phyloP scores from a whole-genome alignment of 441 rosid species.

The Geranium incanum region DNA sequence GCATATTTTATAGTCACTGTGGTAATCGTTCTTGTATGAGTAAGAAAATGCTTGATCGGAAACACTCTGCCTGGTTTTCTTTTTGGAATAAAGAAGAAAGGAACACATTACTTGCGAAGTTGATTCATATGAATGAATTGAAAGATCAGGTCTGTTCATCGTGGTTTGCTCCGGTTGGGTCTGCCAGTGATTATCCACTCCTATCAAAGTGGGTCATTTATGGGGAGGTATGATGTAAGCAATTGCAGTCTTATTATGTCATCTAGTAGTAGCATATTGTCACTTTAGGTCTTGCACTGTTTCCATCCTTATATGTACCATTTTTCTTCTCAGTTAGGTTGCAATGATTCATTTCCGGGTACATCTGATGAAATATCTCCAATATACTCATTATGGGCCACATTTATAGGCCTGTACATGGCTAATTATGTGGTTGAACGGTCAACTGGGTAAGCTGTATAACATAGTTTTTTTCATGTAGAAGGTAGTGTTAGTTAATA shows the following conservation, averaged over 20 bases:
- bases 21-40: conserved; percentile 81
- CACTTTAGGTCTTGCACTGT: conserved; percentile 10
- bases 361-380: conserved; percentile 94
- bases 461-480: conserved; percentile 12
- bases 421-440: conserved; percentile 97
- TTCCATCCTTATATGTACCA: conserved; percentile 11
- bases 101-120: conserved; percentile 65
- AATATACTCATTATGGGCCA: conserved; percentile 96
- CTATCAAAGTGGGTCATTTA: conserved; percentile 96
- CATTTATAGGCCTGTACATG: conserved; percentile 94
- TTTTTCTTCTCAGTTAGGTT: conserved; percentile 43
- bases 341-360: conserved; percentile 66
- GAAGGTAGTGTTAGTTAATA: conserved; percentile 11
- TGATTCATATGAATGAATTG: conserved; percentile 71
- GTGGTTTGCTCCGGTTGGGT: conserved; percentile 99
- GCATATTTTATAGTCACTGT: conserved; percentile 94
- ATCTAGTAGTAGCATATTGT: conserved; percentile 7
- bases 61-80: conserved; percentile 58
- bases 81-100: conserved; percentile 64
- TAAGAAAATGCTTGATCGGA: conserved; percentile 46
- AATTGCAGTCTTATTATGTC: conserved; percentile 4
- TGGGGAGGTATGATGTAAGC: conserved; percentile 64
- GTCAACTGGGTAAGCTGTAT: conserved; percentile 81
- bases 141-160: conserved; percentile 94
- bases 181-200: conserved; percentile 96